Evolutionary conservation across 139 green algal genomes (phyloP).

Genomic region (Chlorella sp.): DNA sequence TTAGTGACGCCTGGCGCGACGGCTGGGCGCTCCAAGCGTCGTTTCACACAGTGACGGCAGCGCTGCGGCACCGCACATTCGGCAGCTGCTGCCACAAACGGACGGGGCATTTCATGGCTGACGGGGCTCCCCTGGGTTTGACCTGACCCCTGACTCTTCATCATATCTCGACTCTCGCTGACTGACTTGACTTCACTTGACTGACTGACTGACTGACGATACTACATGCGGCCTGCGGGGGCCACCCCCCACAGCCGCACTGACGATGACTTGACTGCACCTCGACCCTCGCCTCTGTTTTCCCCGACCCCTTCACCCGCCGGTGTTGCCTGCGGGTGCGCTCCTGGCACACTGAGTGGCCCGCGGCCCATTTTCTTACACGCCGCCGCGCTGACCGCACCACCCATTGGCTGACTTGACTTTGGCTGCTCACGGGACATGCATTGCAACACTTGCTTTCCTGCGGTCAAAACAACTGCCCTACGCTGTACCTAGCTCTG

Average conservation of each 20-base stretch:
- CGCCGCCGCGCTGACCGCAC: neutral
- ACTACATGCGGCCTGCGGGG: neutral
- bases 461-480: too few species aligned
- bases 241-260: neutral
- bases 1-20: too few species aligned
- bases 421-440: too few species aligned
- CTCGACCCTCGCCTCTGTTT: neutral
- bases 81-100: neutral
- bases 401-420: neutral
- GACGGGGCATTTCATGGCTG: neutral
- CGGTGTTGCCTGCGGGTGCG: conserved; percentile 16
- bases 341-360: neutral
- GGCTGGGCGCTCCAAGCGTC: too few species aligned
- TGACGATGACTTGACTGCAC: neutral
- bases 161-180: too few species aligned
- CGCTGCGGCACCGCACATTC: neutral
- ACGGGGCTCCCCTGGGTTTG: neutral
- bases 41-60: too few species aligned
- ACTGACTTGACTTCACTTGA: neutral
- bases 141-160: neutral
- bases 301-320: neutral
- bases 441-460: too few species aligned
- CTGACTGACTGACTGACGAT: conserved; percentile 6
- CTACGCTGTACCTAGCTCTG: neutral
- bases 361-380: neutral